Percentiles rank a stretch among this genome's conserved stretches.
phyloP scores from a whole-genome alignment of 164 flowering plant genomes.

The Vitis amurensis region DNA sequence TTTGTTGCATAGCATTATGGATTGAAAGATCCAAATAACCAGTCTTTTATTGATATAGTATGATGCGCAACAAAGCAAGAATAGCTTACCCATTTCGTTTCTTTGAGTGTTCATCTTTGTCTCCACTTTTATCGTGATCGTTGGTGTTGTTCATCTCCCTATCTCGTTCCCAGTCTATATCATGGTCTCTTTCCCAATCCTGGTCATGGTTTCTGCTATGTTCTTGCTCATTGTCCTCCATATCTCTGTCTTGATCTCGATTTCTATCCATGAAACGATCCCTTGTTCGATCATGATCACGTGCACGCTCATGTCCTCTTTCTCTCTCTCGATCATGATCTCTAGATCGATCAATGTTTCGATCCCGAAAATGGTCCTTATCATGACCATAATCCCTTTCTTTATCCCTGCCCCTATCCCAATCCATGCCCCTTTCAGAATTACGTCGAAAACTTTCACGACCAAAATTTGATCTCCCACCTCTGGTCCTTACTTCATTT shows the following conservation, averaged over 20 bases:
- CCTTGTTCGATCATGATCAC: constrained; percentile 44
- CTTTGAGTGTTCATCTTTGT: constrained; percentile 37
- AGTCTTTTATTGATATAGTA: not conserved
- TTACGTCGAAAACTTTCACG: constrained; percentile 46
- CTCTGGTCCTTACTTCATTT: constrained; percentile 74
- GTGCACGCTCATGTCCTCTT: constrained; percentile 43
- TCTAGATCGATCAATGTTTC: constrained; percentile 35
- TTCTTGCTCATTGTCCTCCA: constrained; percentile 39
- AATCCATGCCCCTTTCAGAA: constrained; percentile 39
- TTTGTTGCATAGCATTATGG: not conserved
- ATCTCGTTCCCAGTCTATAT: constrained; percentile 28
- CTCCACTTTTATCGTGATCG: constrained; percentile 32
- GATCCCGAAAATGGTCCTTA: constrained; percentile 43
- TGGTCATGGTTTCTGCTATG: constrained; percentile 30
- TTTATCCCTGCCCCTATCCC: constrained; percentile 50
- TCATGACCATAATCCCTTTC: constrained; percentile 47
- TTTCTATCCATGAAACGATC: constrained; percentile 45
- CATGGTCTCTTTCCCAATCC: constrained; percentile 37
- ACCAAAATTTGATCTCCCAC: constrained; percentile 47
- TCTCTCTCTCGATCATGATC: constrained; percentile 31
- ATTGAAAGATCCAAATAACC: not conserved
- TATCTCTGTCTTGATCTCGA: constrained; percentile 22
- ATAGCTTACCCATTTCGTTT: constrained; percentile 44
- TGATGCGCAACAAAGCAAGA: not conserved
- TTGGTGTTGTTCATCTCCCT: constrained; percentile 34